Evolutionary conservation across 805 yeast genomes (phyloP).

Genomic region (Metschnikowia arizonensis): DNA sequence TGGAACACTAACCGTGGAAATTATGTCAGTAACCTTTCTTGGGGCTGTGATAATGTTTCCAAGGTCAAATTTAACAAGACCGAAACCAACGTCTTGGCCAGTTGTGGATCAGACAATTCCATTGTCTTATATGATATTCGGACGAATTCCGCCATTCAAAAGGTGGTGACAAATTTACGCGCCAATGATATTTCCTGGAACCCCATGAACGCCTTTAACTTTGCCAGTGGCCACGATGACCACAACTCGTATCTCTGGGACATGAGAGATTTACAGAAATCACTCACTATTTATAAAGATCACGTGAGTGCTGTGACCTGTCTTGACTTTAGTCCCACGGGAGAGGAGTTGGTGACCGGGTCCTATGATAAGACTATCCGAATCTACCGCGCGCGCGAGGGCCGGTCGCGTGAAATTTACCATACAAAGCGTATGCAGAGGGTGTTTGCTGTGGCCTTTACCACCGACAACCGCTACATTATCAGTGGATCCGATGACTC

Average conservation of each 20-base stretch:
- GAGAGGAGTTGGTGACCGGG: slow-evolving; percentile 92
- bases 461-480: slow-evolving; percentile 86
- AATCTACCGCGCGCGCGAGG: slow-evolving; percentile 68
- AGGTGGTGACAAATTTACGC: slow-evolving; percentile 74
- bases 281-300: slow-evolving; percentile 84
- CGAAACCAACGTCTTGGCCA: slow-evolving; percentile 83
- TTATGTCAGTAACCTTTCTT: slow-evolving; percentile 71
- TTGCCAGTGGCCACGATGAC: slow-evolving; percentile 91
- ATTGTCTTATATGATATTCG: slow-evolving; percentile 86
- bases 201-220: slow-evolving; percentile 95
- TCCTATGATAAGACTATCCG: slow-evolving; percentile 92
- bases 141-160: slow-evolving; percentile 88
- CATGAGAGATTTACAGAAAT: slow-evolving; percentile 83
- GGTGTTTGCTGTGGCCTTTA: slow-evolving; percentile 74
- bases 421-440: slow-evolving; percentile 98
- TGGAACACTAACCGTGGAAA: slow-evolving; percentile 86
- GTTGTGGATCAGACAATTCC: slow-evolving; percentile 82
- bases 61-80: slow-evolving; percentile 84
- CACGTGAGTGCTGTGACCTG: slow-evolving; percentile 96
- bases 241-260: slow-evolving; percentile 94
- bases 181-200: slow-evolving; percentile 91
- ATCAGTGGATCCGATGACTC: slow-evolving; percentile 95
- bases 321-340: slow-evolving; percentile 94
- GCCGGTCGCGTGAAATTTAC: slow-evolving; percentile 92
- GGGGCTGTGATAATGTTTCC: slow-evolving; percentile 94